Evolutionary conservation across 2,329 filamentous ascomycete species (phyloP).

Genomic region (Alternaria panax): DNA sequence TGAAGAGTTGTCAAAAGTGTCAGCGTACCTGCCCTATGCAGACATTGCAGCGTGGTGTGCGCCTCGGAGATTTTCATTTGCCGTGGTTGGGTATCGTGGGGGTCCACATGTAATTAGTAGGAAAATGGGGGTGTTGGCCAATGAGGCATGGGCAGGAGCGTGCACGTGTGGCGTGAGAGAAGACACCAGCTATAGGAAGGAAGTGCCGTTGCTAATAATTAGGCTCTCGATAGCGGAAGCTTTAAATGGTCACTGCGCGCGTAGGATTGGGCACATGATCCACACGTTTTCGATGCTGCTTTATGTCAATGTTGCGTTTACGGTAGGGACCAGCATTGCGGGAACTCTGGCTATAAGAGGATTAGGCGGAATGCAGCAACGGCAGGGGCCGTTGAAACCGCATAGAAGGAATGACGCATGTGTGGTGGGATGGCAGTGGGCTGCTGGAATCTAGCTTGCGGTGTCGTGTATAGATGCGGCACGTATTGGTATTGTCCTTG

Average conservation of each 20-base stretch:
- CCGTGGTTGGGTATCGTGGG: background rate
- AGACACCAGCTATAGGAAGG: background rate
- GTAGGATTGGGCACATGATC: background rate
- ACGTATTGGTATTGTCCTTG: background rate
- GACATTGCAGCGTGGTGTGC: constrained; percentile 1
- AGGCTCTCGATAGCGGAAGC: background rate
- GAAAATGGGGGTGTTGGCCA: background rate
- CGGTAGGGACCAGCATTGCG: background rate
- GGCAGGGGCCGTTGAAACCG: background rate
- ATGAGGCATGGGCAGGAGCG: background rate
- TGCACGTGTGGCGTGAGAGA: background rate
- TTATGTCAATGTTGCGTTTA: background rate
- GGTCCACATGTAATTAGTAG: constrained; percentile 6
- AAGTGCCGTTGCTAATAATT: background rate
- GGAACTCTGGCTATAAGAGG: background rate
- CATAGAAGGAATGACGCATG: background rate
- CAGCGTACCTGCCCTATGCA: background rate
- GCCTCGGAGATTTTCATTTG: constrained; percentile 2
- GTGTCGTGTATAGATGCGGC: background rate
- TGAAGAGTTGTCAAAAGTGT: background rate
- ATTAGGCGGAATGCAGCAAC: background rate
- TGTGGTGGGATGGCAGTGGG: background rate
- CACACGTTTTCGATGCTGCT: background rate
- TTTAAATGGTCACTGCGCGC: background rate
- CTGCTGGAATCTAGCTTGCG: background rate